These are phyloP conservation scores for Sanghuangporus baumii DNA, from an alignment of 1,284 basidiomycete genomes.

Conservation along the genomic window DNA sequence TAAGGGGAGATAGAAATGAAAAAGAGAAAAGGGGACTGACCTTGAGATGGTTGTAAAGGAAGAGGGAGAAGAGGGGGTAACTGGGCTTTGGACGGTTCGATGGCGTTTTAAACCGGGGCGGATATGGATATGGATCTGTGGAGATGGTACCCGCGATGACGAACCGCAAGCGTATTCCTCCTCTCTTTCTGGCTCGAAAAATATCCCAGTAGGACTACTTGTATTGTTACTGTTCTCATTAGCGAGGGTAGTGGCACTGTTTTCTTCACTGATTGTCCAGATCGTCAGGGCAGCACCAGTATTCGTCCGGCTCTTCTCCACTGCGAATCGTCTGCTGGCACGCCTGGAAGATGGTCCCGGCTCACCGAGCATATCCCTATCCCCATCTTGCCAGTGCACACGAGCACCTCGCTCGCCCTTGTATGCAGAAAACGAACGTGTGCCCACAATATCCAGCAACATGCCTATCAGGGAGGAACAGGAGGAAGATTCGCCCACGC, in stretches of 20 bases:
- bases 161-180: neutral
- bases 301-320: neutral
- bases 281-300: neutral
- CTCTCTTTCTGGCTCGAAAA: neutral
- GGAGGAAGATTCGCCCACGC: neutral
- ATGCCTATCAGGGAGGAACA: constrained; percentile 1
- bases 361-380: neutral
- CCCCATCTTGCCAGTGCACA: neutral
- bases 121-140: neutral
- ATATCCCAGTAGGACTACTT: neutral
- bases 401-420: neutral
- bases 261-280: constrained; percentile 13
- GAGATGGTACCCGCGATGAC: constrained; percentile 1
- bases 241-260: neutral
- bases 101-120: constrained; percentile 13
- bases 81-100: constrained; percentile 9
- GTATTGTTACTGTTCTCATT: neutral
- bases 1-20: neutral
- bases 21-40: neutral
- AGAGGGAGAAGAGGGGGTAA: constrained; percentile 10
- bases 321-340: constrained; percentile 2
- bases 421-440: constrained; percentile 8
- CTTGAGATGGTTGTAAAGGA: constrained; percentile 17
- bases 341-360: constrained; percentile 7
- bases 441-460: constrained; percentile 2